Conservation (phyloP, 257 asterid species). For the Oldenlandia corymbosa region DNA sequence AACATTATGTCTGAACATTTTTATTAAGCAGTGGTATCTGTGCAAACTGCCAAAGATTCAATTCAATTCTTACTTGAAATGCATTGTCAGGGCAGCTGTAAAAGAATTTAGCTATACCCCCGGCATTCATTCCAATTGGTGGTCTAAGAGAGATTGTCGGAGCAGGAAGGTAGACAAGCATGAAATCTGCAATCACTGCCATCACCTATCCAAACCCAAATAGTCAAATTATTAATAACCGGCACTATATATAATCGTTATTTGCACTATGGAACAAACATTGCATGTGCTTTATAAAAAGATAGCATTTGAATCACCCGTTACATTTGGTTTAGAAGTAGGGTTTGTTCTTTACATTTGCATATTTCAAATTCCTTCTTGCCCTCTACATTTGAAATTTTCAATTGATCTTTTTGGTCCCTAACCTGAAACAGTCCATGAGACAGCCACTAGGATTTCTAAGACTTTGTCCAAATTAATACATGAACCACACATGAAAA, state of each 20-base stretch:
- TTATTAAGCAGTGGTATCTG: not conserved
- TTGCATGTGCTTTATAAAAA: not conserved
- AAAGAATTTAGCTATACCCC: constrained; percentile 72
- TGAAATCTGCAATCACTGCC: constrained; percentile 95
- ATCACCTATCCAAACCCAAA: constrained; percentile 49
- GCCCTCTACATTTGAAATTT: too few species aligned
- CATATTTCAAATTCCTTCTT: too few species aligned
- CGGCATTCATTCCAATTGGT: constrained; percentile 65
- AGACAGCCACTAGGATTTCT: too few species aligned
- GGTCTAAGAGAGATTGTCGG: constrained; percentile 91
- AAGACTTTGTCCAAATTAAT: too few species aligned
- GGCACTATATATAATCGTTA: not conserved
- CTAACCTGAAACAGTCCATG: too few species aligned
- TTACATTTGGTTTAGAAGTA: too few species aligned
- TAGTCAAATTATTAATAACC: not conserved
- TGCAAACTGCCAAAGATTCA: not conserved
- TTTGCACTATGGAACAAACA: not conserved
- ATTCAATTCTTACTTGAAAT: constrained; percentile 59
- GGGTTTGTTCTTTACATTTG: too few species aligned
- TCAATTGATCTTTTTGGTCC: too few species aligned
- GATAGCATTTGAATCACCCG: not conserved
- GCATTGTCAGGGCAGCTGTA: constrained; percentile 87
- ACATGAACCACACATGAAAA: too few species aligned
- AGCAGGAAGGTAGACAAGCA: constrained; percentile 97
- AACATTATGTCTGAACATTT: constrained; percentile 9